These are phyloP conservation scores for Metschnikowia kunwiensis DNA, from an alignment of 805 yeast species.

Conservation along the genomic window DNA sequence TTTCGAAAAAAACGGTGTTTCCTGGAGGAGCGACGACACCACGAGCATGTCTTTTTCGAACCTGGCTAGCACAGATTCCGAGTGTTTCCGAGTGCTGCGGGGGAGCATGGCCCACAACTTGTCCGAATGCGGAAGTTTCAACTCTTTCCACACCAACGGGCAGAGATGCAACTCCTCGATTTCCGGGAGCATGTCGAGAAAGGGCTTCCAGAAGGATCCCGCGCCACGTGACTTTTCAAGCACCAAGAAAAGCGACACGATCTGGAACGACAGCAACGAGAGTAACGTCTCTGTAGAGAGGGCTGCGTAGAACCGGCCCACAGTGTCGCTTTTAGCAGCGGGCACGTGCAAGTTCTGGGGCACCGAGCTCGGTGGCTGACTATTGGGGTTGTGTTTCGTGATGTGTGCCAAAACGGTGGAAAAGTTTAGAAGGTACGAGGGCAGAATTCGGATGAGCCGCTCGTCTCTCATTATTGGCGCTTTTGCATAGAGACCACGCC, in stretches of 20 bases:
- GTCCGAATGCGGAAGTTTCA: slow-evolving; percentile 23
- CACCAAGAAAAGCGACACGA: slow-evolving; percentile 48
- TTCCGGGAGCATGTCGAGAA: slow-evolving; percentile 61
- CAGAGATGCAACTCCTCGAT: slow-evolving; percentile 48
- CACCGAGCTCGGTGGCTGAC: slow-evolving; percentile 25
- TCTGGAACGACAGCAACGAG: slow-evolving; percentile 55
- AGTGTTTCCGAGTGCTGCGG: slow-evolving; percentile 35
- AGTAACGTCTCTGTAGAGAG: slow-evolving; percentile 35
- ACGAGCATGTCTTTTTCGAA: slow-evolving; percentile 45
- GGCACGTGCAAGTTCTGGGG: slow-evolving; percentile 26
- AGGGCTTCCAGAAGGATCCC: slow-evolving; percentile 64
- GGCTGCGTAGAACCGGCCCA: slow-evolving; percentile 30
- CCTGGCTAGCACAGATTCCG: slow-evolving; percentile 39
- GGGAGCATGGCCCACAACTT: slow-evolving; percentile 45
- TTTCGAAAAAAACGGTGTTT: slow-evolving; percentile 12
- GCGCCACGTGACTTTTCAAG: slow-evolving; percentile 40
- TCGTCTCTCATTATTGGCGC: slow-evolving; percentile 39
- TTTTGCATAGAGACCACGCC: slow-evolving; percentile 60
- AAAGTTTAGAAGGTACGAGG: slow-evolving; percentile 55
- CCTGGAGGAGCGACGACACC: slow-evolving; percentile 27
- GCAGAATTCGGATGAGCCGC: slow-evolving; percentile 54
- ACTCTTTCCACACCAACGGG: slow-evolving; percentile 63
- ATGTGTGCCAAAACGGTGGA: slow-evolving; percentile 45
- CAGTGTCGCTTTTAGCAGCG: slow-evolving; percentile 20
- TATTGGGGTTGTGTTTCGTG: slow-evolving; percentile 39